A percentile compares a stretch with the other conserved stretches of the same genome.
Evolutionary conservation across 331 rosid genomes (phyloP).

Genomic region (Arachis monticola): DNA sequence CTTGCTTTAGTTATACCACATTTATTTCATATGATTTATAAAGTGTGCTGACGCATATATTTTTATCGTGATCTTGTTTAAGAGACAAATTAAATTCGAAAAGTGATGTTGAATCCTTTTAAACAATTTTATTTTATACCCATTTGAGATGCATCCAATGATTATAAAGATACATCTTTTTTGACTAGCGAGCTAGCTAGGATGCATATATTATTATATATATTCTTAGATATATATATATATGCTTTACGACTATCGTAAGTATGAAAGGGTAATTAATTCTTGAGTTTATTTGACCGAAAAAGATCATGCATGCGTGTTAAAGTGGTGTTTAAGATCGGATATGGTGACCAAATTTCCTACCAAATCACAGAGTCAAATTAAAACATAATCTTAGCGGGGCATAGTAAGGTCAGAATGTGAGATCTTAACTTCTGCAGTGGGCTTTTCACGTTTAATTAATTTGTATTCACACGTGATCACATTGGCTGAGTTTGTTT

Average conservation of each 20-base stretch:
- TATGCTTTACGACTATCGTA: background rate
- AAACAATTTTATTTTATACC: too few relatives aligned
- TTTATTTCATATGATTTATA: too few relatives aligned
- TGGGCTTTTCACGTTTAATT: background rate
- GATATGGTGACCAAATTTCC: background rate
- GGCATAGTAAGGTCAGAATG: background rate
- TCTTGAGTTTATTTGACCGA: background rate
- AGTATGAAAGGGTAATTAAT: conserved; percentile 21
- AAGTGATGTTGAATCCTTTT: too few relatives aligned
- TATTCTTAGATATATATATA: background rate
- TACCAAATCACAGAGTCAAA: conserved; percentile 26
- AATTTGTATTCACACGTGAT: background rate
- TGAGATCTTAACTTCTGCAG: background rate
- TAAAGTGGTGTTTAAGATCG: conserved; percentile 15
- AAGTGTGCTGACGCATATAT: too few relatives aligned
- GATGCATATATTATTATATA: too few relatives aligned
- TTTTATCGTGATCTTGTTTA: too few relatives aligned
- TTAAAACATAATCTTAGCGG: background rate
- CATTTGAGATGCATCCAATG: background rate
- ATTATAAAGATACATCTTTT: background rate
- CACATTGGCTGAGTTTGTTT: background rate
- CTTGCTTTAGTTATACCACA: too few relatives aligned
- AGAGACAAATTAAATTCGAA: too few relatives aligned
- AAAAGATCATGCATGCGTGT: conserved; percentile 26
- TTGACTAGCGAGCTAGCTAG: too few relatives aligned